Conservation (phyloP, 2,329 filamentous ascomycete species). For the Sphaceloma murrayae region DNA sequence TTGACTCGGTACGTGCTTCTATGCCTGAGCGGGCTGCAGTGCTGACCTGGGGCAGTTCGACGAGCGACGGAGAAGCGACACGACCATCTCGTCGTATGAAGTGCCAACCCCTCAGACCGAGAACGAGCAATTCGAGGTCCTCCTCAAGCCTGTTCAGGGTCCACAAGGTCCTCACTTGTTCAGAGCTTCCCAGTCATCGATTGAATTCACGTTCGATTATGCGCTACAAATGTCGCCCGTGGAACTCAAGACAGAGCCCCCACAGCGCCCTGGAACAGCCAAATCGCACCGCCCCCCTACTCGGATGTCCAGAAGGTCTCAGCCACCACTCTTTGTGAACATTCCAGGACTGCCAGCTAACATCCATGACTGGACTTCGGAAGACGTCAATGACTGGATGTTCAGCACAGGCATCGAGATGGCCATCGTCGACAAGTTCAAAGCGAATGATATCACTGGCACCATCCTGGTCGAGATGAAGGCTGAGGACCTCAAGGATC, state of each 20-base stretch:
- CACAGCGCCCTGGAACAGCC: slow-evolving; percentile 34
- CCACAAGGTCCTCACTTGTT: slow-evolving; percentile 83
- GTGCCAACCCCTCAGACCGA: slow-evolving; percentile 64
- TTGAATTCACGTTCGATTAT: slow-evolving; percentile 42
- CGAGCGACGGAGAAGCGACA: slow-evolving; percentile 60
- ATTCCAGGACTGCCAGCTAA: slow-evolving; percentile 25
- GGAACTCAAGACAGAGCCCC: slow-evolving; percentile 51
- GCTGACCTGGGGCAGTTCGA: slow-evolving; percentile 22
- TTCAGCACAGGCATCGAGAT: slow-evolving; percentile 70
- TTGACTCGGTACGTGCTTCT: slow-evolving; percentile 58
- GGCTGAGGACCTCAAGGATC: slow-evolving; percentile 75
- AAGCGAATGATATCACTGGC: slow-evolving; percentile 86
- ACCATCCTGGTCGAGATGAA: slow-evolving; percentile 81
- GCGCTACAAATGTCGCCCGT: slow-evolving; percentile 63
- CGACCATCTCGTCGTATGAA: slow-evolving; percentile 79
- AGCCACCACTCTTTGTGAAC: slow-evolving; percentile 15
- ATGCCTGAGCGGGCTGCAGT: neutral
- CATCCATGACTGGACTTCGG: slow-evolving; percentile 59
- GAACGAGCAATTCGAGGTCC: slow-evolving; percentile 48
- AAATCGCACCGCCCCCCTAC: slow-evolving; percentile 29
- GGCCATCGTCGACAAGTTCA: slow-evolving; percentile 69
- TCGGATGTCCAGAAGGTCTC: slow-evolving; percentile 14
- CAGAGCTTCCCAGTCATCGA: slow-evolving; percentile 55
- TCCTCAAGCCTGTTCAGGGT: slow-evolving; percentile 62
- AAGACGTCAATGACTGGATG: slow-evolving; percentile 81